phyloP scores from a whole-genome alignment of 2,329 filamentous ascomycete species.

The Zasmidium citrigriseum region DNA sequence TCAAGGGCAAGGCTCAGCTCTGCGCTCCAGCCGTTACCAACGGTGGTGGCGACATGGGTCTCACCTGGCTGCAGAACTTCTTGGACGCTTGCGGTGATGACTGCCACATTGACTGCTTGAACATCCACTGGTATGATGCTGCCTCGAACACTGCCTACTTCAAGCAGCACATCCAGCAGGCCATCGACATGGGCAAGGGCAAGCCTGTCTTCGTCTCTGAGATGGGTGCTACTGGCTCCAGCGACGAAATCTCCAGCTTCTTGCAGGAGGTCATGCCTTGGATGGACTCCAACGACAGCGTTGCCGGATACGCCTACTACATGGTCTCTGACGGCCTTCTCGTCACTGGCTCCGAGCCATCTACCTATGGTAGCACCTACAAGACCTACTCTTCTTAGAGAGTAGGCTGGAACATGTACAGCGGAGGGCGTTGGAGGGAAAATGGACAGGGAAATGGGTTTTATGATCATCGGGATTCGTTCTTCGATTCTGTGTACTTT shows the following conservation, averaged over 20 bases:
- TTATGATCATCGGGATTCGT: not conserved
- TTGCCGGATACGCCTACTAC: conserved; percentile 45
- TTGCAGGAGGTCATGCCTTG: conserved; percentile 51
- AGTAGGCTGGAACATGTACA: not conserved
- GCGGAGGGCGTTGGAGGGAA: conserved; percentile 5
- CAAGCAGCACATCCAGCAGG: conserved; percentile 54
- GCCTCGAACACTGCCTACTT: conserved; percentile 53
- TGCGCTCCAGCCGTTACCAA: conserved; percentile 65
- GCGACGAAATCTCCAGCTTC: conserved; percentile 49
- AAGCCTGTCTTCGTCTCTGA: conserved; percentile 64
- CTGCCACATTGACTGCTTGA: conserved; percentile 57
- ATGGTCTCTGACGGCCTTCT: conserved; percentile 39
- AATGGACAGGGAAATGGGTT: not conserved
- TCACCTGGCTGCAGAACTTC: conserved; percentile 59
- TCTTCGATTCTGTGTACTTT: not conserved
- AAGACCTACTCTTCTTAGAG: conserved; percentile 22
- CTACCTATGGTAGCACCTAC: conserved; percentile 33
- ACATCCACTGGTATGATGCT: conserved; percentile 64
- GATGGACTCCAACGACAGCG: conserved; percentile 42
- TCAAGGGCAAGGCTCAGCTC: conserved; percentile 55
- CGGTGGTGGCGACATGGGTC: conserved; percentile 51
- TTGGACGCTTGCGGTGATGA: conserved; percentile 50
- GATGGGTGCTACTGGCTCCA: conserved; percentile 56
- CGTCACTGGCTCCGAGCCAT: conserved; percentile 33
- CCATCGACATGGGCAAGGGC: conserved; percentile 38